Evolutionary conservation across 768 basidiomycete species (phyloP).

Genomic region (Tulasnella sp.): DNA sequence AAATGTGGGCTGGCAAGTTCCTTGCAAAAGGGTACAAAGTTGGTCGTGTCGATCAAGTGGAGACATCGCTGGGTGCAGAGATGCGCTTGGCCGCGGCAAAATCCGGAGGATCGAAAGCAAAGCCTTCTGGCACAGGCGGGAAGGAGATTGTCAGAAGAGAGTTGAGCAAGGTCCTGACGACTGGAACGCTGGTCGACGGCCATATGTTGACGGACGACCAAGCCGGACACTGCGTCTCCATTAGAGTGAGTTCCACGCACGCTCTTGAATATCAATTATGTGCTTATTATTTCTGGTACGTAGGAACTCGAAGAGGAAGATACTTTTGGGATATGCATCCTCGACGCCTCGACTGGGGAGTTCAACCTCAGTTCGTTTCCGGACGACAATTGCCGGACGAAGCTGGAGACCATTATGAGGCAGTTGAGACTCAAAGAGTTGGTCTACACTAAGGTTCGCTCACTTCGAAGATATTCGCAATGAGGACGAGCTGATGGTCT

Average conservation of each 20-base stretch:
- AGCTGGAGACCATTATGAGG: conserved; percentile 84
- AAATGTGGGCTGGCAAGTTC: conserved; percentile 81
- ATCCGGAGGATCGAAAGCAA: conserved; percentile 35
- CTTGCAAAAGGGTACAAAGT: conserved; percentile 69
- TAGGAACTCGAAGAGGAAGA: conserved; percentile 31
- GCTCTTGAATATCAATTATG: neutral
- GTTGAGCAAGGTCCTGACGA: conserved; percentile 91
- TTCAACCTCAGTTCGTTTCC: conserved; percentile 84
- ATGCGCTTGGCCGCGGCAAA: conserved; percentile 80
- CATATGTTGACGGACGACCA: conserved; percentile 84
- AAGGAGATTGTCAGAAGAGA: conserved; percentile 86
- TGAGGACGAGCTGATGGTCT: conserved; percentile 16
- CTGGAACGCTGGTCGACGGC: conserved; percentile 88
- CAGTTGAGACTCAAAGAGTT: conserved; percentile 86
- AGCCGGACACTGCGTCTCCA: conserved; percentile 86
- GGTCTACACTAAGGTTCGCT: conserved; percentile 77
- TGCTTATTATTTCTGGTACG: conserved; percentile 15
- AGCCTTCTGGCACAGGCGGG: conserved; percentile 34
- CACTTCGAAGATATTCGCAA: neutral
- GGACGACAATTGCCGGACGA: conserved; percentile 87
- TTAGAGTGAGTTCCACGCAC: conserved; percentile 45
- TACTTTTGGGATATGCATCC: conserved; percentile 78
- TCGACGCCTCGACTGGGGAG: conserved; percentile 92
- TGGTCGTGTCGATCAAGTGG: conserved; percentile 91
- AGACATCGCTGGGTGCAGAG: conserved; percentile 94